A percentile compares a stretch with the other conserved stretches of the same genome.
Conservation (phyloP, 805 yeast species). For the Teunomyces barrocoloradensis region DNA sequence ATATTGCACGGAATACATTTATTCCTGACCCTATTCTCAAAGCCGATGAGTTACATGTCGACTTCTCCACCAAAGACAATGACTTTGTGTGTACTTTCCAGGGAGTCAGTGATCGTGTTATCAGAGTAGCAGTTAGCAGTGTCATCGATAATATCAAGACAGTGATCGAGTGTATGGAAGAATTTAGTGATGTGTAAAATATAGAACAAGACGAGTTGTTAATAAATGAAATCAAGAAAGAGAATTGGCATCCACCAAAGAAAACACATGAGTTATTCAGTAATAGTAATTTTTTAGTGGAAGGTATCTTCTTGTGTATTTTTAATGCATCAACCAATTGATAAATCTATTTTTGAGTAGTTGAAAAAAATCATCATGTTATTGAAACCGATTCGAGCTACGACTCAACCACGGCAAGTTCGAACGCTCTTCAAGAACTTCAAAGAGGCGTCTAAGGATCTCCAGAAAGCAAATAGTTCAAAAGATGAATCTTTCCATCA, state of each 20-base stretch:
- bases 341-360: not conserved
- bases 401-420: not conserved
- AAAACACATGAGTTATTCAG: not conserved
- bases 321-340: not conserved
- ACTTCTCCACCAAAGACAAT: slow-evolving; percentile 35
- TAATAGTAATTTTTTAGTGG: not conserved
- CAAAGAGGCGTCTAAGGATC: slow-evolving; percentile 13
- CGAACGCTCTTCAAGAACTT: slow-evolving; percentile 21
- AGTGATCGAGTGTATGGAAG: slow-evolving; percentile 76
- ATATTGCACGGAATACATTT: slow-evolving; percentile 58
- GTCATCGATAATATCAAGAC: slow-evolving; percentile 75
- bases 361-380: slow-evolving; percentile 2
- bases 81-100: slow-evolving; percentile 47
- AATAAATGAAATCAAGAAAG: not conserved
- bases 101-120: slow-evolving; percentile 68
- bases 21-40: slow-evolving; percentile 80
- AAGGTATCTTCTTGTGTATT: too few relatives aligned
- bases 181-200: slow-evolving; percentile 43
- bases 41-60: slow-evolving; percentile 59
- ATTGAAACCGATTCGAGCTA: not conserved
- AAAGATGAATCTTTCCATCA: slow-evolving; percentile 27
- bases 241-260: not conserved
- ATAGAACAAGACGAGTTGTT: not conserved
- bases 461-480: slow-evolving; percentile 12
- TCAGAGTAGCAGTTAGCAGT: slow-evolving; percentile 82